Base-by-base conservation (phyloP, 2,329 filamentous ascomycete genomes). In the Neofusicoccum sp. region DNA sequence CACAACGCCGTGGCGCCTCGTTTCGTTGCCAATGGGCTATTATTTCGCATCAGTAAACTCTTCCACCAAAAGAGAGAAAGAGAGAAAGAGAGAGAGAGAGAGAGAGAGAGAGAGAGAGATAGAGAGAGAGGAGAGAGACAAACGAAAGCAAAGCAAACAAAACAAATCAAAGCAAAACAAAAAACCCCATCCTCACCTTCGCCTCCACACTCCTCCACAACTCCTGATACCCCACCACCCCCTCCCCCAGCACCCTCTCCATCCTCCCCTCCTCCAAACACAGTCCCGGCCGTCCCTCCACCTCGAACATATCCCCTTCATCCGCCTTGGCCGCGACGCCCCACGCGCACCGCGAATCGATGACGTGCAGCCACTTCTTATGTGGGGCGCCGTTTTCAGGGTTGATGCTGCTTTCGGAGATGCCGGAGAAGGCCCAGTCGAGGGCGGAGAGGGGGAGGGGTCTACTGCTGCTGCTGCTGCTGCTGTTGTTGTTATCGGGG, bases 401-500 rank as follows among this genome's bases (percentile, higher is more conserved):
- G 11, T 11, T 36, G 24, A 12, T 36, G 28, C 31, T 36, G 30
- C 24, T 30, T 38, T 61, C 20, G 16, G 84, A 83, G 1, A 72
- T 78, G 1, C 87, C 87, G 0, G 83, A 84, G 65, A 89, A 86
- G 3, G 82, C 86, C 87, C 87, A 89, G 65, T 89, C 86, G 2
- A 89, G 76, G 0, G 76, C 67, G 16, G 71, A 64, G n/a, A n/a
- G 51, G 51, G 31, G 5, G 14, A 67, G 14, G 24, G 66, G 63
- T 20, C 74, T 70, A 30, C 69, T 71, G 4, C 38, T 45, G 49
- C 70, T 72, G 36, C 48, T 53, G 34, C 34, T 14, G 58, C 26
- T 9, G 48, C 4, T 53, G 49, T 6, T 62, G 31, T 16, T 64
- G 41, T 62, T 20, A 6, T n/a, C 3, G 38, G 12, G 6, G 28